Evolutionary conservation across 2,329 filamentous ascomycete genomes (phyloP), one percentile per base, ranked within the genome.

Genomic region (Diaporthe citriasiana): DNA sequence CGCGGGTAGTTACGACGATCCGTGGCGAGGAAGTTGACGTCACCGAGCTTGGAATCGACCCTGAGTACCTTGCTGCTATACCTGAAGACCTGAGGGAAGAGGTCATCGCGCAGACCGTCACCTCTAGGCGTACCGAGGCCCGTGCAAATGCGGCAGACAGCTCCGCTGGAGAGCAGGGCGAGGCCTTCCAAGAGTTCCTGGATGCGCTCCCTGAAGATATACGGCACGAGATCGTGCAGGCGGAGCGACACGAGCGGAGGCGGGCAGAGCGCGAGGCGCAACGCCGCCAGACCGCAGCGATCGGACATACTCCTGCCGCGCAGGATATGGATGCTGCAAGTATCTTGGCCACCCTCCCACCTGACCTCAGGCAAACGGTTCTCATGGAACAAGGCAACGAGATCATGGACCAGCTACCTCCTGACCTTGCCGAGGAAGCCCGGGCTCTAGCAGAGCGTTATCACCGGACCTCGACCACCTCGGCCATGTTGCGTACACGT

Each of bases 1-100:
- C 89, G 71, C 93, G 95, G 63, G 89, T 97, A 40, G 93, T 92
- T 78, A 97, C 94, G 22, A 95, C 90, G 2, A 95, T 99, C 71
- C 89, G 95, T 75, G 96, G 95, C 35, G 93, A 94, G 76, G 92
- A 97, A 79, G 90, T 97, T 70, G 97, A 99, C 82, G 97, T 99
- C 65, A 99, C 97, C 0, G 94, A 94, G 75, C 89, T 99, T 76
- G 95, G 96, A 65, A 98, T 99, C 78, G 97, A 99, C 81, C 90
- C 93, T 22, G 95, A 97, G 73, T 99, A 98, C 83, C 90, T 99
- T 9, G 94, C 97, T 74, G 97, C 96, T n/a, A 86, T 99, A n/a
- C 97, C 97, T 0, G 97, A 99, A 78, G 97, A 99, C 75, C 92
- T 98, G 80, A 90, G 97, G 59, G 96, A 98, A 82, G 97, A 99